Percentiles rank a stretch among this genome's conserved stretches.
Evolutionary conservation across 78 protist species (phyloP).

Genomic region (Mastigamoeba balamuthi): DNA sequence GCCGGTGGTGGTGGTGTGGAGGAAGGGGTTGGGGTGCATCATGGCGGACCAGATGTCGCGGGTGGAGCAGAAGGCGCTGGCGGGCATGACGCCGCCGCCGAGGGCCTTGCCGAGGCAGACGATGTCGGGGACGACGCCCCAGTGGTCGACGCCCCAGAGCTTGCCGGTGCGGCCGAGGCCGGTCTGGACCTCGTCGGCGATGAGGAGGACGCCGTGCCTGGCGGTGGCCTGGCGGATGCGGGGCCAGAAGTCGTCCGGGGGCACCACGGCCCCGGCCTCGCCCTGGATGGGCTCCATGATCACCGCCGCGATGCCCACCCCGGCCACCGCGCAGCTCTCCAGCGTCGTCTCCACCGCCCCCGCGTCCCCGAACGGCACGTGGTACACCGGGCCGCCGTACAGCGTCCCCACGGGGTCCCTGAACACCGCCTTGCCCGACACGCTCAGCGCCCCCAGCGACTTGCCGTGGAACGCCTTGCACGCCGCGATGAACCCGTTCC

Average conservation of each 20-base stretch:
- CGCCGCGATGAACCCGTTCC: slow-evolving; percentile 26
- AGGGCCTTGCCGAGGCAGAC: slow-evolving; percentile 63
- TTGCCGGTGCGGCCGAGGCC: not conserved
- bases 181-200: not conserved
- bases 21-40: slow-evolving; percentile 31
- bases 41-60: slow-evolving; percentile 13
- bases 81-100: slow-evolving; percentile 56
- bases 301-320: slow-evolving; percentile 20
- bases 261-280: slow-evolving; percentile 68
- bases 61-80: slow-evolving; percentile 21
- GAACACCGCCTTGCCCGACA: not conserved
- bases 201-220: not conserved
- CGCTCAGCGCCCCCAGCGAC: slow-evolving; percentile 19
- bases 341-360: slow-evolving; percentile 27
- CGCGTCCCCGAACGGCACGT: slow-evolving; percentile 16
- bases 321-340: not conserved
- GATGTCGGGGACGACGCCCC: slow-evolving; percentile 45
- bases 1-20: slow-evolving; percentile 74
- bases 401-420: slow-evolving; percentile 24
- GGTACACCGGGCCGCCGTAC: slow-evolving; percentile 34
- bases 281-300: slow-evolving; percentile 77
- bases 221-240: not conserved
- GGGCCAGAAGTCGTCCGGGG: slow-evolving; percentile 22
- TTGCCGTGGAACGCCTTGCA: slow-evolving; percentile 51
- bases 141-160: slow-evolving; percentile 24